These are phyloP conservation scores for Sphaerobolus stellatus DNA, from an alignment of 1,284 basidiomycete species.

Conservation along the genomic window DNA sequence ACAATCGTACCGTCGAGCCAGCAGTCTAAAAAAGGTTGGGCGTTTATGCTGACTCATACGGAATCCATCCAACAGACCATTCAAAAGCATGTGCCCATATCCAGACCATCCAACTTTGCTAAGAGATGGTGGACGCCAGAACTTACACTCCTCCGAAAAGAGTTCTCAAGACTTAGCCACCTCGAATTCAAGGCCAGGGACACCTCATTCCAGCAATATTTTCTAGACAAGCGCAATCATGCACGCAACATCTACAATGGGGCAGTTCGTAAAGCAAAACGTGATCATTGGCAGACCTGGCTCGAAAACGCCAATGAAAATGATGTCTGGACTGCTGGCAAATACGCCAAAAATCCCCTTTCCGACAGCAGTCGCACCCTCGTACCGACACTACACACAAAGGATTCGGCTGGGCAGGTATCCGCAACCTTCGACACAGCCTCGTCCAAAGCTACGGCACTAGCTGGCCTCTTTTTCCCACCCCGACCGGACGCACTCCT, in stretches of 20 bases:
- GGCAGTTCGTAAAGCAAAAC: constrained; percentile 16
- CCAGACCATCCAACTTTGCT: no score
- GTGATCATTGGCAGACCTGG: constrained; percentile 25
- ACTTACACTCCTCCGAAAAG: not conserved
- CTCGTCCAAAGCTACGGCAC: not conserved
- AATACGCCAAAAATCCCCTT: not conserved
- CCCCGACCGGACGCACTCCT: not conserved
- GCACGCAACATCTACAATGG: constrained; percentile 16
- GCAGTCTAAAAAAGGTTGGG: no score
- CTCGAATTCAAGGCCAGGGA: not conserved
- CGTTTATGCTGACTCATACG: no score
- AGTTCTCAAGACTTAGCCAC: not conserved
- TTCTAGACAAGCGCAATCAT: constrained; percentile 2
- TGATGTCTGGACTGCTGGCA: not conserved
- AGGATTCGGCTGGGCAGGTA: not conserved
- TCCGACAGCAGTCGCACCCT: not conserved
- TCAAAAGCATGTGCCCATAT: no score
- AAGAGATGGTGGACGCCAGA: no score
- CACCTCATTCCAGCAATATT: constrained; percentile 21
- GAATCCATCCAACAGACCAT: not conserved
- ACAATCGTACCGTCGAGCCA: no score
- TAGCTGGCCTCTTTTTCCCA: not conserved
- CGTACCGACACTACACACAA: not conserved
- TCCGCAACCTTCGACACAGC: not conserved
- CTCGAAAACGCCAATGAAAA: not conserved